Evolutionary conservation across 2,329 filamentous ascomycete species (phyloP), one percentile per base, ranked within the genome.

Genomic region (Clonostachys sp.): DNA sequence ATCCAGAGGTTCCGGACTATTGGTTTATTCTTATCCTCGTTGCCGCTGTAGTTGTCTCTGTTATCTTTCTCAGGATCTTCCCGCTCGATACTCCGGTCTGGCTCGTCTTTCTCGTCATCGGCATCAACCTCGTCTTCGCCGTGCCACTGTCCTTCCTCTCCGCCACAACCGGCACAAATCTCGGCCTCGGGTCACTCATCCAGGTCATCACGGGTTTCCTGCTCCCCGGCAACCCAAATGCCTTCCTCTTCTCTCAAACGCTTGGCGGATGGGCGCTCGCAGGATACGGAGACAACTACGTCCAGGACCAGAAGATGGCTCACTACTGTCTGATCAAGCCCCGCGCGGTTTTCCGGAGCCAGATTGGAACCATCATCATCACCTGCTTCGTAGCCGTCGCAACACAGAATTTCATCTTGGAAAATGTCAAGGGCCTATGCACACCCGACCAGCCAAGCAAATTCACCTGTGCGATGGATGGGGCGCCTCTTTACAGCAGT

Each of bases 201-300:
- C 71, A 75, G 55, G 68, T 74, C 35, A 70, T 75, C 12, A 71
- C 67, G n/a, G 72, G 72, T 4, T 61, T 63, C 5, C 65, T 65
- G 51, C 62, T 67, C 5, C 55, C 65, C 6, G 72, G 72, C 17
- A 72, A 73, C 41, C 67, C 72, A 2, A 53, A 74, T 16, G 70
- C 65, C 41, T 70, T 74, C 62, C 71, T 67, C 57, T 73, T 66
- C 55, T 74, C 75, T 61, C 75, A 75, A 60, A 60, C 64, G 1
- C 71, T 63, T 34, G 67, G 59, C 39, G 9, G 24, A 2, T 30
- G 24, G 24, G 24, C 24, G 24, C 9, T 30, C 2, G 24, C 24
- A 5, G 24, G 24, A 30, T 30, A 30, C 9, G 8, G 8, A 10
- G 24, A 30, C 9, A 30, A 30, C 24, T 30, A 30, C 9, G 24